A percentile compares a stretch with the other conserved stretches of the same genome.
These are phyloP conservation scores for Neospermospora avenae DNA, from an alignment of 2,329 filamentous ascomycete genomes.

Conservation along the genomic window DNA sequence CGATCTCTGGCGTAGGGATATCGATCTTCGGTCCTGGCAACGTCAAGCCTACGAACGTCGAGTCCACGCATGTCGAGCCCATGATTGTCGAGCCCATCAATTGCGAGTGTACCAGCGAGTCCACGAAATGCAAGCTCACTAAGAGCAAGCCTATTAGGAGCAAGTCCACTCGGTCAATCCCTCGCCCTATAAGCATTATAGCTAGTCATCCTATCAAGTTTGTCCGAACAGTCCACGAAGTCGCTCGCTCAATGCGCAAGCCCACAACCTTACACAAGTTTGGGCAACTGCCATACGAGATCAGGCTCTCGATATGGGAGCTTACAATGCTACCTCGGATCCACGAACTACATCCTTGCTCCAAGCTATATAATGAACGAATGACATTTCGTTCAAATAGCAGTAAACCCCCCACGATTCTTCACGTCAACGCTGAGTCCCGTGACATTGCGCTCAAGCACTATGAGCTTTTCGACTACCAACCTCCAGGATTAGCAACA, in stretches of 20 bases:
- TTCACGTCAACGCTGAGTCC: conserved; percentile 30
- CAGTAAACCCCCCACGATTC: conserved; percentile 26
- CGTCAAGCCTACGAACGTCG: no score
- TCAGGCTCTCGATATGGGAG: conserved; percentile 32
- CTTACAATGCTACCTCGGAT: conserved; percentile 26
- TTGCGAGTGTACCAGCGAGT: no score
- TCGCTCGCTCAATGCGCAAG: conserved; percentile 17
- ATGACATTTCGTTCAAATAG: conserved; percentile 35
- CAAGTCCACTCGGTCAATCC: neutral
- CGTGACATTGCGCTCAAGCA: conserved; percentile 25
- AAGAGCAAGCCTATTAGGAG: no score
- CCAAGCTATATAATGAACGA: conserved; percentile 32
- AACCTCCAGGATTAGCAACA: conserved; percentile 16
- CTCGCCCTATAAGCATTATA: neutral
- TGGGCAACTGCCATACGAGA: conserved; percentile 26
- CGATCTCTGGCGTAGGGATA: neutral
- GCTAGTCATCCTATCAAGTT: conserved; percentile 54
- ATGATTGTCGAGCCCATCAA: no score
- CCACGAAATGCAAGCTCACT: no score
- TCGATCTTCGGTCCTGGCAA: no score
- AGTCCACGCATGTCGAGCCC: no score
- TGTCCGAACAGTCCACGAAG: conserved; percentile 77
- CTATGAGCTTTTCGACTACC: conserved; percentile 30
- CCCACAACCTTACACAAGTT: conserved; percentile 24
- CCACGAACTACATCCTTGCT: conserved; percentile 34